phyloP scores from a whole-genome alignment of 441 rosid species.

The Eruca vesicaria region DNA sequence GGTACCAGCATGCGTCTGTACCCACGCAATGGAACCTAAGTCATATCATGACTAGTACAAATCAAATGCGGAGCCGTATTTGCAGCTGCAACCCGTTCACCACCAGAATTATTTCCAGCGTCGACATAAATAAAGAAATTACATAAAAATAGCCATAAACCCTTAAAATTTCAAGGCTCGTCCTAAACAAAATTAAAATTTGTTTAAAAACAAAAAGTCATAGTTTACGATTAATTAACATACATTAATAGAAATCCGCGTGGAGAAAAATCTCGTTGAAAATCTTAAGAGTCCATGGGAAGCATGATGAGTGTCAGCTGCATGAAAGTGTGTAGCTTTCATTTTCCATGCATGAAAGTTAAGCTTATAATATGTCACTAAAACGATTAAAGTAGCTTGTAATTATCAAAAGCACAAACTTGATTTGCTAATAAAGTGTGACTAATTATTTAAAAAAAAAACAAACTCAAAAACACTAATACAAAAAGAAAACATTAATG shows the following conservation, averaged over 20 bases:
- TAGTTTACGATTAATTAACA: constrained; percentile 4
- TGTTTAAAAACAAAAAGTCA: too few relatives aligned
- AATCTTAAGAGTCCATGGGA: constrained; percentile 31
- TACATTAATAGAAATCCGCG: constrained; percentile 15
- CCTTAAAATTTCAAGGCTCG: too few relatives aligned
- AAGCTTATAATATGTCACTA: constrained; percentile 8
- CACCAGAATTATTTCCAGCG: too few relatives aligned
- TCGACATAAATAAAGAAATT: too few relatives aligned
- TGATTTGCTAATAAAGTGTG: background rate
- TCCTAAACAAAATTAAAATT: too few relatives aligned
- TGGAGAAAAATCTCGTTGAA: constrained; percentile 29
- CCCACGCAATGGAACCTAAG: too few relatives aligned
- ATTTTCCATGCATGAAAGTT: constrained; percentile 26
- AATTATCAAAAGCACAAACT: constrained; percentile 12
- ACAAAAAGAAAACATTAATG: background rate
- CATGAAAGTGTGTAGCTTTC: constrained; percentile 39
- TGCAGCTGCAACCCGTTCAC: too few relatives aligned
- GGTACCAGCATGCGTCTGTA: too few relatives aligned
- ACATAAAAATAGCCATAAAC: too few relatives aligned
- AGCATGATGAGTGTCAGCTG: constrained; percentile 38
- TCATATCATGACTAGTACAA: too few relatives aligned
- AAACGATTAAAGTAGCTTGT: constrained; percentile 16
- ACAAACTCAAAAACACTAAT: background rate
- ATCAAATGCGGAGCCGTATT: too few relatives aligned
- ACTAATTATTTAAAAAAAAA: constrained; percentile 10